Conservation (phyloP, 1,284 basidiomycete species). For the Fomes fomentarius region DNA sequence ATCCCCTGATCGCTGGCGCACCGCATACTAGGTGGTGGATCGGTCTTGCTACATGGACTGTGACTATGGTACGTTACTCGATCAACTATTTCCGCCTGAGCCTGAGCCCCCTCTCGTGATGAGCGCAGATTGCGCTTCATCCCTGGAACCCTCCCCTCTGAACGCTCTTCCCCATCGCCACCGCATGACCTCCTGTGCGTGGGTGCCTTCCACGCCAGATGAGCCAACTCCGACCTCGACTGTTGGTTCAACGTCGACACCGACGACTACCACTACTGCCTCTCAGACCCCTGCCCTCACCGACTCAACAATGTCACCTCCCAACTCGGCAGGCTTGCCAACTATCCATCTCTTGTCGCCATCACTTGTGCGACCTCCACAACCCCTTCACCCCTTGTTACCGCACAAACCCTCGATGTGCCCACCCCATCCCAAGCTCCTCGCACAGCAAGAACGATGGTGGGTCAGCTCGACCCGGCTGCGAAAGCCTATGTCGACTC, state of each 20-base stretch:
- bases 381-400: background rate
- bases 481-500: background rate
- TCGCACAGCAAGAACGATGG: background rate
- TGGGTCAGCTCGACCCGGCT: background rate
- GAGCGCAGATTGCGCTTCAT: conserved; percentile 4
- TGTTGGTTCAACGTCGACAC: background rate
- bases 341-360: background rate
- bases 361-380: background rate
- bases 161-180: background rate
- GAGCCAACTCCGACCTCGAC: background rate
- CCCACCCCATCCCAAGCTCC: conserved; percentile 1
- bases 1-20: background rate
- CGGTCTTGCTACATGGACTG: conserved; percentile 45
- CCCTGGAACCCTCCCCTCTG: background rate
- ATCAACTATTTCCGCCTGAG: background rate
- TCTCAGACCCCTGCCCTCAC: background rate
- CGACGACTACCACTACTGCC: background rate
- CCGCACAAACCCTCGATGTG: background rate
- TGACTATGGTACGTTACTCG: background rate
- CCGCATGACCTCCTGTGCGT: background rate
- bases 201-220: background rate
- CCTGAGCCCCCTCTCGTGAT: background rate
- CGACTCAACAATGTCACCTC: conserved; percentile 2
- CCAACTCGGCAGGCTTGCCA: background rate
- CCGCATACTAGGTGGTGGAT: background rate